Conservation (phyloP, 768 basidiomycete species). For the Galerina sulciceps region DNA sequence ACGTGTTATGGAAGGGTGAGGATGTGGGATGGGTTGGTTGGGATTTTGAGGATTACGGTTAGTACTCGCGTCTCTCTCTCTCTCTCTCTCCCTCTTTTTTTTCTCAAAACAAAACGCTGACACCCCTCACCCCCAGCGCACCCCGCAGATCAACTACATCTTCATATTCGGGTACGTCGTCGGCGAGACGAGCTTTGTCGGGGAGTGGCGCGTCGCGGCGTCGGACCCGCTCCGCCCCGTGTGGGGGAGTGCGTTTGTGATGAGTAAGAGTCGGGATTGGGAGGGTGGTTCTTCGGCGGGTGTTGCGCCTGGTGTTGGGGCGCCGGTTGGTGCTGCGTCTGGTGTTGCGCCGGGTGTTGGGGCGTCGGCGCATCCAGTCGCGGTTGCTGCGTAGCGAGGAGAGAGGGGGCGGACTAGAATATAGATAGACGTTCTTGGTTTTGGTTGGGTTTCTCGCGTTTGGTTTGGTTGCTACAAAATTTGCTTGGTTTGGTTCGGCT, state of each 20-base stretch:
- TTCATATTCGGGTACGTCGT: constrained; percentile 77
- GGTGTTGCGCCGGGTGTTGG: no score
- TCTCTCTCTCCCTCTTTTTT: constrained; percentile 14
- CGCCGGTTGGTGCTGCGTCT: not conserved
- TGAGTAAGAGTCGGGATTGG: constrained; percentile 62
- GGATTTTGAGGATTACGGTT: constrained; percentile 43
- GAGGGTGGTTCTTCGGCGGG: no score
- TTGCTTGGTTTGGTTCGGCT: no score
- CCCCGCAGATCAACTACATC: constrained; percentile 29
- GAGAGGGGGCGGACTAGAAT: no score
- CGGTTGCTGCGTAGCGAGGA: no score
- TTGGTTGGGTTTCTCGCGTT: not conserved
- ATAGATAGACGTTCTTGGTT: not conserved
- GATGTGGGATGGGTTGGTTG: constrained; percentile 63
- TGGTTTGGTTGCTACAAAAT: not conserved
- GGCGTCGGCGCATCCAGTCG: no score
- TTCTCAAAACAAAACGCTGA: not conserved
- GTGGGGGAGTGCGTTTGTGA: constrained; percentile 68
- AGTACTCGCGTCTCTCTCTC: constrained; percentile 27
- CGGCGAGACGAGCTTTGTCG: constrained; percentile 67
- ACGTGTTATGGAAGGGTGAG: constrained; percentile 57
- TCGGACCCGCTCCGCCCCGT: constrained; percentile 49
- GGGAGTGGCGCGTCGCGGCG: constrained; percentile 66
- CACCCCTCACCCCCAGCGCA: not conserved
- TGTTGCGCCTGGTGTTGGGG: constrained; percentile 2